phyloP scores from a whole-genome alignment of 306 rosid species.

The Canavalia ensiformis region DNA sequence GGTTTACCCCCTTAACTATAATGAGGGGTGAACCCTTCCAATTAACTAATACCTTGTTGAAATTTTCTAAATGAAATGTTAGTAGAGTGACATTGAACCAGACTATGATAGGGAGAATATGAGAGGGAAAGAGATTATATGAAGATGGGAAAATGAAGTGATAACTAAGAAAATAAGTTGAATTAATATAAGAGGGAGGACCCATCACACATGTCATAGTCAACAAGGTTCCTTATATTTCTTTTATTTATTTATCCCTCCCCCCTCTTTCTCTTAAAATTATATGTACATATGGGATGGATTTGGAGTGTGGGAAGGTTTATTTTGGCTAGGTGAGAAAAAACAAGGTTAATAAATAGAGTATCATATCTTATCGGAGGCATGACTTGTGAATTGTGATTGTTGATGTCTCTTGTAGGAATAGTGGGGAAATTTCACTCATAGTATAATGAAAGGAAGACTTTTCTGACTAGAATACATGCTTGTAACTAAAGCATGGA shows the following conservation, averaged over 20 bases:
- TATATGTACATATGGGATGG: background rate
- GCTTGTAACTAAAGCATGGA: constrained; percentile 49
- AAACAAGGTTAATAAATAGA: background rate
- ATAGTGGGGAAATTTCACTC: constrained; percentile 48
- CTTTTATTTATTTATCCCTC: background rate
- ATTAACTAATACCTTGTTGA: constrained; percentile 46
- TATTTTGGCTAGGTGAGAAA: constrained; percentile 41
- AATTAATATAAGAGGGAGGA: constrained; percentile 55
- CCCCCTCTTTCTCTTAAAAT: background rate
- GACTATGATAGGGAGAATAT: constrained; percentile 47
- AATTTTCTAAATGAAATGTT: constrained; percentile 46
- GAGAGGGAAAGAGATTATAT: constrained; percentile 53
- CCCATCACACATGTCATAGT: constrained; percentile 61
- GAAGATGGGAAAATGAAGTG: constrained; percentile 60
- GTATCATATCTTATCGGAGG: constrained; percentile 36
- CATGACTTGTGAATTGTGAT: constrained; percentile 10
- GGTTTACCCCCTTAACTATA: constrained; percentile 13
- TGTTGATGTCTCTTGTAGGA: constrained; percentile 45
- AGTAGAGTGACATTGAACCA: constrained; percentile 48
- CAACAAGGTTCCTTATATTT: constrained; percentile 42
- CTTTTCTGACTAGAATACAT: constrained; percentile 38
- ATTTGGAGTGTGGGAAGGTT: constrained; percentile 40
- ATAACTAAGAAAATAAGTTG: constrained; percentile 63
- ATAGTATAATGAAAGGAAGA: constrained; percentile 7
- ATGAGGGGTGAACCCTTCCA: constrained; percentile 42